Conservation (phyloP, 805 yeast genomes). For the Candida insectalens region DNA sequence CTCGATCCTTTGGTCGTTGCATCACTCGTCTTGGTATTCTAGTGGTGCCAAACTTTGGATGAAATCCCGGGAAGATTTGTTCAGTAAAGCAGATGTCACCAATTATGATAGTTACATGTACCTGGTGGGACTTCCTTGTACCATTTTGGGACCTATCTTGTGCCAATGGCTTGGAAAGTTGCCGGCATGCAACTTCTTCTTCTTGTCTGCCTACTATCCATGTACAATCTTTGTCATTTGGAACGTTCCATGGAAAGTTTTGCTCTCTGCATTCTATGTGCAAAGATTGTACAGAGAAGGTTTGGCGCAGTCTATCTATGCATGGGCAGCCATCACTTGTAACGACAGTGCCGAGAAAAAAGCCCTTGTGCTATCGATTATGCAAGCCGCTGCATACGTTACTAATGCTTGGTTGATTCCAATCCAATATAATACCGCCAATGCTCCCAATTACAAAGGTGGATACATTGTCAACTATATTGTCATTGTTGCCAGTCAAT, state of each 20-base stretch:
- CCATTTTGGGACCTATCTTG: conserved; percentile 24
- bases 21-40: conserved; percentile 26
- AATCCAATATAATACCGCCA: conserved; percentile 9
- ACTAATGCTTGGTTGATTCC: conserved; percentile 26
- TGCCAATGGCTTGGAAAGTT: conserved; percentile 28
- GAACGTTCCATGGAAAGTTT: conserved; percentile 5
- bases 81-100: conserved; percentile 7
- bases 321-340: conserved; percentile 15
- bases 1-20: conserved; percentile 13
- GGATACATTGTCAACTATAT: conserved; percentile 11
- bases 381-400: conserved; percentile 25
- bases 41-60: conserved; percentile 19
- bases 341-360: conserved; percentile 14
- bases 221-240: conserved; percentile 9
- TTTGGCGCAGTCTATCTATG: conserved; percentile 11
- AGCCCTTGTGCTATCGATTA: conserved; percentile 11
- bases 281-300: conserved; percentile 7
- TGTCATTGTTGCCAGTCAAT: conserved; percentile 5
- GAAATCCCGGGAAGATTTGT: conserved; percentile 7
- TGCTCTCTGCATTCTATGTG: background rate
- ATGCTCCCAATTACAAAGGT: conserved; percentile 9
- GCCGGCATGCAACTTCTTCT: conserved; percentile 3
- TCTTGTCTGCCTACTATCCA: conserved; percentile 6
- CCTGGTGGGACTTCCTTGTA: conserved; percentile 9
- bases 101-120: conserved; percentile 10